Evolutionary conservation across 2,329 filamentous ascomycete genomes (phyloP), one percentile per base, ranked within the genome.

Genomic region (Pestalotiopsis sp.): DNA sequence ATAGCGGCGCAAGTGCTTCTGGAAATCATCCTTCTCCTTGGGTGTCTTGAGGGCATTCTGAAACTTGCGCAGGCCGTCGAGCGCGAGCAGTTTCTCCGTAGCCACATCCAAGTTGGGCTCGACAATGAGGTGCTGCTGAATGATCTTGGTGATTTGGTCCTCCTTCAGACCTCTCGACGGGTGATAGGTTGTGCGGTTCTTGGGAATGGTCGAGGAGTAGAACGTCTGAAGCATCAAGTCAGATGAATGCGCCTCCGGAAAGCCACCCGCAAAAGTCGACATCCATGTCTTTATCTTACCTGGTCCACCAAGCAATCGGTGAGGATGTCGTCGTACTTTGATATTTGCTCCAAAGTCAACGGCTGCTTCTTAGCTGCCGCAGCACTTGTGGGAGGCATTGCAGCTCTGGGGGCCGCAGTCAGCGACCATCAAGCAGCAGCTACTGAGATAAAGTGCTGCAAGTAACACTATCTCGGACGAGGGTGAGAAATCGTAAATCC

Each of bases 161-260:
- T 90, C 87, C 67, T 88, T 89, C 65, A 98, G 85, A 56, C 93
- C 93, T 71, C 96, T 91, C 6, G 92, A 94, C 0, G 94, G 88
- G 75, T 93, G 92, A 80, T 97, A 98, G 67, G 93, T 93, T 68
- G 90, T 90, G 70, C 93, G 91, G 76, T 98, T 97, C 82, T 99
- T 99, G 72, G 95, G 95, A 69, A 98, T 97, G 4, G 89, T 93
- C 5, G 95, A 95, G 95, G 96, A 98, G 84, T 96, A 99, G 81
- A 93, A 98, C 11, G 94, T 92, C 95, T 98, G 74, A 45, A 70
- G 77, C 70, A 79, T 9, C 56, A 69, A 23, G 39, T 66, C 64
- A 49, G 64, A 23, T 57, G 20, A 23, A 25, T 64, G 61, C 61
- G 39, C 38, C 61, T 4, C 14, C 36, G 4, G 7, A 17, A 27